Base-by-base conservation (phyloP, 768 basidiomycete species). In the Naganishia friedmannii region DNA sequence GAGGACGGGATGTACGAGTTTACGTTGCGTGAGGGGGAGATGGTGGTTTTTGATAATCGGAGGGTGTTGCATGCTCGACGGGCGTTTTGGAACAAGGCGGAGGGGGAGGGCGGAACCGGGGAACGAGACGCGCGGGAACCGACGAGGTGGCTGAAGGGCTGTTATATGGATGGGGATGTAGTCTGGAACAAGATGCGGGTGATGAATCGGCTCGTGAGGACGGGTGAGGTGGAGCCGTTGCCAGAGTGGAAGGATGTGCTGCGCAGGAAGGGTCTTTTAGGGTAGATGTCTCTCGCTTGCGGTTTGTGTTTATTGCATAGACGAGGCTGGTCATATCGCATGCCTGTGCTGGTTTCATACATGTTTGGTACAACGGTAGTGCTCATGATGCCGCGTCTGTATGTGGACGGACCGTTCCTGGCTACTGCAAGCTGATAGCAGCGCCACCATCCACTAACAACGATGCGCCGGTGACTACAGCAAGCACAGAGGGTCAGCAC, bases 1-100 rank as follows among this genome's bases (percentile, higher is more conserved):
- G 83, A 84, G 0, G 74, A 74, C 13, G 85, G 84, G 29, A 84
- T 83, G 51, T 89, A 85, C 70, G 79, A 86, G 73, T 88, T 91
- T 80, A 87, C 86, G 56, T 82, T 97, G 53, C 79, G 82, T 34
- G 91, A 93, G 80, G 92, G 92, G 34, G 92, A 95, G 71, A 88
- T 88, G 6, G 92, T 90, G 23, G 63, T 95, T 12, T 99, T 99
- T 74, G 94, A 97, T 77, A 99, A 98, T 76, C 84, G 93, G 29
- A 84, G 95, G 19, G 87, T 95, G 3, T 79, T 97, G 70, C 95
- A 99, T 79, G 92, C 90, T 0, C 83, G 95, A 28, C 90, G 88
- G 0, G 88, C 88, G 15, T 98, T 97, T 77, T 67, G 75, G n/a
- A 83, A 85, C 42, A 68, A 68, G 23, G 15, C 7, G 2, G 42